Percentiles rank a stretch among this genome's conserved stretches.
Evolutionary conservation across 2,329 filamentous ascomycete species (phyloP).

Genomic region (Aspergillus spinulosporus): DNA sequence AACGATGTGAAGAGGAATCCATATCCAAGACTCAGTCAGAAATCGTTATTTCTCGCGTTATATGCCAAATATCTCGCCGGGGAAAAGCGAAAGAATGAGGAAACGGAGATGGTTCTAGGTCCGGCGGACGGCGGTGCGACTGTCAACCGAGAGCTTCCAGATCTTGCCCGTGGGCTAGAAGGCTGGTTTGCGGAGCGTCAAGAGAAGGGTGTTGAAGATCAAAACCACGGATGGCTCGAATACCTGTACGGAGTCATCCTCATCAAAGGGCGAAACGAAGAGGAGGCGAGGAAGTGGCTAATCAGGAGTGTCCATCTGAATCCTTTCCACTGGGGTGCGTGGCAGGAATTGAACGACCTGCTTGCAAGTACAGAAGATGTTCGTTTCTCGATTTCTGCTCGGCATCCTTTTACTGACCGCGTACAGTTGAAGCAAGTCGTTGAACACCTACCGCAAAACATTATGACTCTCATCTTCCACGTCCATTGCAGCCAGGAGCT

Average conservation of each 20-base stretch:
- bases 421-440: constrained; percentile 68
- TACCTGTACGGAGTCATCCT: constrained; percentile 81
- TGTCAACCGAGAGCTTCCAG: constrained; percentile 78
- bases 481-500: constrained; percentile 88
- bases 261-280: constrained; percentile 85
- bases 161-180: constrained; percentile 73
- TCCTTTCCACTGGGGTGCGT: constrained; percentile 96
- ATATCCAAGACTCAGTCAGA: constrained; percentile 70
- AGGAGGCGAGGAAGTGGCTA: constrained; percentile 81
- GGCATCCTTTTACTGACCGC: constrained; percentile 21
- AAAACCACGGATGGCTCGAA: constrained; percentile 89
- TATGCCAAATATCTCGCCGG: constrained; percentile 92
- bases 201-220: constrained; percentile 59
- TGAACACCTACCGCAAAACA: constrained; percentile 77
- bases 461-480: constrained; percentile 93
- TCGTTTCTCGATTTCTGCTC: constrained; percentile 36
- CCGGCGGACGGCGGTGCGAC: constrained; percentile 85
- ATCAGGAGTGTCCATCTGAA: constrained; percentile 83
- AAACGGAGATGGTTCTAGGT: constrained; percentile 95
- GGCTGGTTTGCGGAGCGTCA: constrained; percentile 73
- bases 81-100: constrained; percentile 94
- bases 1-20: constrained; percentile 37
- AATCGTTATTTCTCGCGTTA: constrained; percentile 84
- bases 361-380: constrained; percentile 80
- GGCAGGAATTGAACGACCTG: constrained; percentile 85